Percentiles rank a stretch among this genome's conserved stretches.
These are phyloP conservation scores for Lipomyces orientalis DNA, from an alignment of 805 yeast genomes.

Conservation along the genomic window DNA sequence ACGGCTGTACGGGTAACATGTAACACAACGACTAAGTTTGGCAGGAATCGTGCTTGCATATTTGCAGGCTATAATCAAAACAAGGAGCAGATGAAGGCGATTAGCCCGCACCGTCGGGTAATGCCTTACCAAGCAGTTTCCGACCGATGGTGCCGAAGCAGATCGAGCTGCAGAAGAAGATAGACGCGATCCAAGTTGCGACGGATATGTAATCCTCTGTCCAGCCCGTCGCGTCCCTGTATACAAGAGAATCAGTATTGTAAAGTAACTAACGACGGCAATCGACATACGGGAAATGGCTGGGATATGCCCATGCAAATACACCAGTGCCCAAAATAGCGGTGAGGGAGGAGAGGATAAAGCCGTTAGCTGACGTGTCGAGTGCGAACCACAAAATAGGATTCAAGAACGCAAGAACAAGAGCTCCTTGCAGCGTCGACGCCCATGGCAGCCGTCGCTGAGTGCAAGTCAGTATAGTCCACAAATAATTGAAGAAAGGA, in stretches of 20 bases:
- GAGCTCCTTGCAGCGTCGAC: conserved; percentile 47
- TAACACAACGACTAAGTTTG: background rate
- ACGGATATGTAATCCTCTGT: conserved; percentile 42
- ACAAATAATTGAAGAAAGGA: background rate
- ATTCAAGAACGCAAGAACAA: conserved; percentile 47
- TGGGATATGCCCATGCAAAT: conserved; percentile 39
- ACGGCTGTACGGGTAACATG: background rate
- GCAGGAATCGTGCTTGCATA: background rate
- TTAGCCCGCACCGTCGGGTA: background rate
- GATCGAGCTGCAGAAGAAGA: conserved; percentile 46
- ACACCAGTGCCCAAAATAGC: conserved; percentile 44
- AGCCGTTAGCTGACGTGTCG: conserved; percentile 48
- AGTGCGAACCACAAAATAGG: conserved; percentile 50
- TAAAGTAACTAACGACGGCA: background rate
- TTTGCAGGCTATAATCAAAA: background rate
- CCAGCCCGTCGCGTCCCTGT: conserved; percentile 35
- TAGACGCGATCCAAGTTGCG: conserved; percentile 42
- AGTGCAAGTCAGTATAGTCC: background rate
- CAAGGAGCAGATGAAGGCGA: background rate
- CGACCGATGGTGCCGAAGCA: conserved; percentile 50
- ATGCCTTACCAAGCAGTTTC: conserved; percentile 38
- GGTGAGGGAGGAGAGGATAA: conserved; percentile 43
- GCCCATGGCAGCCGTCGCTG: conserved; percentile 47
- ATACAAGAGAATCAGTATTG: conserved; percentile 25
- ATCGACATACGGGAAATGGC: conserved; percentile 31